Evolutionary conservation across 1,284 basidiomycete genomes (phyloP).

Genomic region (Coniferiporia weirii): DNA sequence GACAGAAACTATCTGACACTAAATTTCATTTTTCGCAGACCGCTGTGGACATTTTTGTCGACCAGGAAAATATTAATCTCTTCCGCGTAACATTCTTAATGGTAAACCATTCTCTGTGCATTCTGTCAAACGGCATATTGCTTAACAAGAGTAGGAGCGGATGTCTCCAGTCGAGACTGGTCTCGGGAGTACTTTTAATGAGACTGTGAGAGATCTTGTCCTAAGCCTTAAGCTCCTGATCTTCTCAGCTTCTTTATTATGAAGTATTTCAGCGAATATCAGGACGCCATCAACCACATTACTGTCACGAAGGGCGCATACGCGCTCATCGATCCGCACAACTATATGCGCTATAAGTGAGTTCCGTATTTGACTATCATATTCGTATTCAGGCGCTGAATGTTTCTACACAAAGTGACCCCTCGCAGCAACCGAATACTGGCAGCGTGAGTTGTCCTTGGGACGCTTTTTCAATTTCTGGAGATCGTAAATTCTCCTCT

Average conservation of each 20-base stretch:
- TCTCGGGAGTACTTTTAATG: constrained; percentile 39
- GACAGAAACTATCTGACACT: background rate
- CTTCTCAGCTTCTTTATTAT: background rate
- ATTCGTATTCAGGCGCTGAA: background rate
- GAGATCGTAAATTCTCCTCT: background rate
- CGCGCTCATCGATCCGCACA: constrained; percentile 41
- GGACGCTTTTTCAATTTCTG: background rate
- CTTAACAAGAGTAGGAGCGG: constrained; percentile 27
- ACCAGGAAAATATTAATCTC: constrained; percentile 43
- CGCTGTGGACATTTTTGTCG: constrained; percentile 41
- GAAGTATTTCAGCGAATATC: constrained; percentile 40
- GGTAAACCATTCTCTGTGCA: constrained; percentile 17
- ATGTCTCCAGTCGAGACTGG: constrained; percentile 40
- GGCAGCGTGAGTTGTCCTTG: constrained; percentile 35
- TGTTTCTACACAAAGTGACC: constrained; percentile 30
- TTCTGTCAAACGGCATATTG: background rate
- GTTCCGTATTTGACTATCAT: background rate
- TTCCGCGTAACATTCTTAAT: constrained; percentile 46
- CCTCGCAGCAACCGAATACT: constrained; percentile 37
- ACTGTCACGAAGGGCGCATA: constrained; percentile 38
- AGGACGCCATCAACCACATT: constrained; percentile 40
- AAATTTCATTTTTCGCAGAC: constrained; percentile 26
- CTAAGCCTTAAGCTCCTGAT: background rate
- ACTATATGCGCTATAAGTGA: constrained; percentile 46
- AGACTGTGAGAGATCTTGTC: constrained; percentile 31